Conservation (phyloP, 1,139 yeast genomes). For the Yamadazyma jaroonii region DNA sequence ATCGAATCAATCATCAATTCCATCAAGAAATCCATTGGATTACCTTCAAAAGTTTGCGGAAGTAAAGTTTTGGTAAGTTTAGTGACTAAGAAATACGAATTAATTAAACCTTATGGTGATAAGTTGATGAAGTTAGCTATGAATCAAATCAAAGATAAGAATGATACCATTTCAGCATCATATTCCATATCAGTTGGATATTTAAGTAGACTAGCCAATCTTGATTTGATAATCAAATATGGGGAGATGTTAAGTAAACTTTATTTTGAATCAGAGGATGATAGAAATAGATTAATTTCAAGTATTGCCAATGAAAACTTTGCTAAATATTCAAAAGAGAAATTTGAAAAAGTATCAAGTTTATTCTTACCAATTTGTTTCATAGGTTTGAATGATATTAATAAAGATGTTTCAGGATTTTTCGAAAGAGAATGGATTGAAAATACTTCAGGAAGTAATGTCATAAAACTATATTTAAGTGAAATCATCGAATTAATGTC, state of each 20-base stretch:
- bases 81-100: conserved; percentile 53
- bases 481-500: conserved; percentile 63
- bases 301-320: conserved; percentile 67
- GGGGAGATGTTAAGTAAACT: conserved; percentile 48
- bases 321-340: conserved; percentile 71
- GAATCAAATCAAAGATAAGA: conserved; percentile 64
- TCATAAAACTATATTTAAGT: conserved; percentile 65
- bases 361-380: conserved; percentile 77
- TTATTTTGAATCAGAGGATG: conserved; percentile 61
- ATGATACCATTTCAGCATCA: conserved; percentile 69
- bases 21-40: conserved; percentile 72
- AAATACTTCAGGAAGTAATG: conserved; percentile 67
- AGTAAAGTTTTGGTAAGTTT: conserved; percentile 71
- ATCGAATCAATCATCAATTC: conserved; percentile 47
- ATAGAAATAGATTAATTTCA: conserved; percentile 48
- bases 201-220: conserved; percentile 60
- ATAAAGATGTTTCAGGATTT: conserved; percentile 38
- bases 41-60: conserved; percentile 89
- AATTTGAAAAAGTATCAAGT: conserved; percentile 59
- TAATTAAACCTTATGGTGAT: conserved; percentile 61
- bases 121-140: conserved; percentile 55
- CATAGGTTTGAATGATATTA: conserved; percentile 70
- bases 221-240: conserved; percentile 54
- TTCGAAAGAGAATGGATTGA: conserved; percentile 79
- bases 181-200: conserved; percentile 85